phyloP scores from a whole-genome alignment of 176 grass and related monocot species.

The Phoenix dactylifera region DNA sequence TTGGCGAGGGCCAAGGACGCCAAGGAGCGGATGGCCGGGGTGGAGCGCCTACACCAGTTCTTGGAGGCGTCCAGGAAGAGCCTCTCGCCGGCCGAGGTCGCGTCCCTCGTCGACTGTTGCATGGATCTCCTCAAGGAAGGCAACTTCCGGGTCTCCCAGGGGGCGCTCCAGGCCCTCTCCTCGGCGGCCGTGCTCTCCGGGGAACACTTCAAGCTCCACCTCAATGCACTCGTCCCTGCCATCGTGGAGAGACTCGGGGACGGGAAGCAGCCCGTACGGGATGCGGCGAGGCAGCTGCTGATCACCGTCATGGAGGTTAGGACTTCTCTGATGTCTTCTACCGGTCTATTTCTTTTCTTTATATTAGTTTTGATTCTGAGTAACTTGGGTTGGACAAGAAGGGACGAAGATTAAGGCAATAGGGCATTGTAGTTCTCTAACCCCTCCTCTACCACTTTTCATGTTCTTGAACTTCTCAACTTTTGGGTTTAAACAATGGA shows the following conservation, averaged over 20 bases:
- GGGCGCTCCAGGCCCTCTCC: conserved; percentile 66
- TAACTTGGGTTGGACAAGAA: too few species aligned
- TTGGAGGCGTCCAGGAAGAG: conserved; percentile 50
- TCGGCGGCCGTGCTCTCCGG: conserved; percentile 75
- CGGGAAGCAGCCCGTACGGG: conserved; percentile 79
- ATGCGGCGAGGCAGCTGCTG: conserved; percentile 56
- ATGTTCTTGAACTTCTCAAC: too few species aligned
- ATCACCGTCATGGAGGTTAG: conserved; percentile 83
- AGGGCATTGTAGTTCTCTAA: too few species aligned
- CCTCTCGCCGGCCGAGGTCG: conserved; percentile 44
- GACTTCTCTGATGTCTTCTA: background rate
- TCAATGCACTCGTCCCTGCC: conserved; percentile 60
- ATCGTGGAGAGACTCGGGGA: conserved; percentile 71
- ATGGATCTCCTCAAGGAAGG: conserved; percentile 59
- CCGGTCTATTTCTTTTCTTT: too few species aligned
- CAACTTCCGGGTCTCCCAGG: conserved; percentile 79
- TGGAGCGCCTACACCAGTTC: conserved; percentile 67
- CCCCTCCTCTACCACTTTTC: too few species aligned
- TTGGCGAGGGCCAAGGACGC: conserved; percentile 64
- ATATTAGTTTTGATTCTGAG: too few species aligned
- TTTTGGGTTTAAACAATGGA: too few species aligned
- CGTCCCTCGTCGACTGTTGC: conserved; percentile 55
- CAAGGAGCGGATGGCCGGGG: conserved; percentile 66
- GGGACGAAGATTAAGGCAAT: too few species aligned
- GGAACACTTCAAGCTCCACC: conserved; percentile 78